A percentile compares a stretch with the other conserved stretches of the same genome.
phyloP scores from a whole-genome alignment of 306 rosid species.

The Citrullus mucosospermus region DNA sequence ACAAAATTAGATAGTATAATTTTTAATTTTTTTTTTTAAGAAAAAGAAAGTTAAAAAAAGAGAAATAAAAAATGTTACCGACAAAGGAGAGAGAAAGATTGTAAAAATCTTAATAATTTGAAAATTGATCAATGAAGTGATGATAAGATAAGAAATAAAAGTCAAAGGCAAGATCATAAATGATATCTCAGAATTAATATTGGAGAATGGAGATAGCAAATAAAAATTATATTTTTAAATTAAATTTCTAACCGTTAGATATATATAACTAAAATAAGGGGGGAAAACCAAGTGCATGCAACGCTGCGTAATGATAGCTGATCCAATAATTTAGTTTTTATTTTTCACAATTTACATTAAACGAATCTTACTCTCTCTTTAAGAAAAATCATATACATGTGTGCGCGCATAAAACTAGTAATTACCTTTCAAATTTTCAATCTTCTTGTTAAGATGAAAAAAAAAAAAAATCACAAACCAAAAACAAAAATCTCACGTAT shows the following conservation, averaged over 20 bases:
- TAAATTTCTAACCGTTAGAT: background rate
- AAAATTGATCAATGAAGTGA: background rate
- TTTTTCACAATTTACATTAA: background rate
- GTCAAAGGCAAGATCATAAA: background rate
- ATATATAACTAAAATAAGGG: background rate
- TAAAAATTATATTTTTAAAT: background rate
- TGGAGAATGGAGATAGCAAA: background rate
- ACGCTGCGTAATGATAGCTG: background rate
- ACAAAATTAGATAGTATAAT: background rate
- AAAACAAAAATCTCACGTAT: too few relatives aligned
- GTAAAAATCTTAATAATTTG: background rate
- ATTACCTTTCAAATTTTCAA: too few relatives aligned
- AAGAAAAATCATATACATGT: too few relatives aligned
- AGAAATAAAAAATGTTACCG: background rate
- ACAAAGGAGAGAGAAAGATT: background rate
- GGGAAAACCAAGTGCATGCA: background rate
- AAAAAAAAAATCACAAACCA: too few relatives aligned
- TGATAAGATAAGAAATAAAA: background rate
- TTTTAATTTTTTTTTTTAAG: too few relatives aligned
- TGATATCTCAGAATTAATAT: background rate
- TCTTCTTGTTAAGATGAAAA: too few relatives aligned
- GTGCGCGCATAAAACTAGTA: too few relatives aligned
- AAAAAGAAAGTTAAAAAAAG: background rate
- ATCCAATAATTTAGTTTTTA: background rate
- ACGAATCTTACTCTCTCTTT: background rate